Evolutionary conservation across 345 rosid genomes (phyloP).

Genomic region (Hypericum perforatum): DNA sequence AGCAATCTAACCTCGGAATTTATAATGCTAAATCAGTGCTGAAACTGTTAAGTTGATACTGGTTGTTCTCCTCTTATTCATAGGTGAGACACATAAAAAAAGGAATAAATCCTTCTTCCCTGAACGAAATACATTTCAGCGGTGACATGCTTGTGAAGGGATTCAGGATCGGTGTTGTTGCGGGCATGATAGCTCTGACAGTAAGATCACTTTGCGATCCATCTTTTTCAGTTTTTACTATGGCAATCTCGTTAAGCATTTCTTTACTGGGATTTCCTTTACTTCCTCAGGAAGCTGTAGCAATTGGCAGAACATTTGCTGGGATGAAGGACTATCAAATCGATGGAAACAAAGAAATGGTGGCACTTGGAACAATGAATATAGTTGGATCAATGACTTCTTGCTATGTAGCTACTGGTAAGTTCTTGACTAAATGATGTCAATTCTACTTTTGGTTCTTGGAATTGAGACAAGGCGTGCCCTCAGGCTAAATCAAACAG

Average conservation of each 20-base stretch:
- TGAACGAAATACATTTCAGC: conserved; percentile 48
- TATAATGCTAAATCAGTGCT: no score
- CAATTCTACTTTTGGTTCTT: no score
- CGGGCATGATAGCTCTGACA: conserved; percentile 81
- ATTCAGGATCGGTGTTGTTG: conserved; percentile 59
- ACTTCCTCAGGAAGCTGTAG: conserved; percentile 67
- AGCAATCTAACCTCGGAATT: not conserved
- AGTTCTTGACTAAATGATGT: not conserved
- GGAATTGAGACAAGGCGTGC: no score
- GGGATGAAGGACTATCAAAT: conserved; percentile 86
- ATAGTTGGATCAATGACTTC: conserved; percentile 90
- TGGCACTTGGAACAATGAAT: conserved; percentile 90
- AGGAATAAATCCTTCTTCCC: conserved; percentile 80
- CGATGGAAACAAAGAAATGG: conserved; percentile 97
- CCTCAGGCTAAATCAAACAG: no score
- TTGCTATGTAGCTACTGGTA: conserved; percentile 94
- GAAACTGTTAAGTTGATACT: not conserved
- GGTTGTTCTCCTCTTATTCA: conserved; percentile 14
- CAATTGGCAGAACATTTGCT: conserved; percentile 96
- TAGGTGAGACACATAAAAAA: conserved; percentile 66
- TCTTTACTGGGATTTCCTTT: not conserved
- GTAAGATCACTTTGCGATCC: conserved; percentile 29
- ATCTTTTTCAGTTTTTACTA: not conserved
- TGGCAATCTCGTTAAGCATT: not conserved
- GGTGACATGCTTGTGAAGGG: conserved; percentile 65